Conservation (phyloP, 345 rosid species). For the Boechera divaricarpa region DNA sequence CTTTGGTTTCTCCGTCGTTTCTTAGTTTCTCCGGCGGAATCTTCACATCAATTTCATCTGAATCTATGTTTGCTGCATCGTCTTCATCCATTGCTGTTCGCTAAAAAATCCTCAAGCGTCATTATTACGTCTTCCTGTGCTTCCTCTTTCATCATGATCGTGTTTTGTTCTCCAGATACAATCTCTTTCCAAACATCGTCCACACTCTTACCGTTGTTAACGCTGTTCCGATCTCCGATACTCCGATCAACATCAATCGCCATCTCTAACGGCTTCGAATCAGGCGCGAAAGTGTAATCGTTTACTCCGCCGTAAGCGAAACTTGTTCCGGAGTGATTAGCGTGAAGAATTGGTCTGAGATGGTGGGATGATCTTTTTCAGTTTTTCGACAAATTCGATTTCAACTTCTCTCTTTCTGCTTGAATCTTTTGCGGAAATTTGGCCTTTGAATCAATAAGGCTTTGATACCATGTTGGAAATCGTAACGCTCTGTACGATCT, state of each 20-base stretch:
- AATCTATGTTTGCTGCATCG: neutral
- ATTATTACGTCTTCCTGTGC: conserved; percentile 51
- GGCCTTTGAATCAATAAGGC: too few species aligned
- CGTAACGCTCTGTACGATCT: too few species aligned
- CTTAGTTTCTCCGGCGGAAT: conserved; percentile 53
- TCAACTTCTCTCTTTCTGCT: too few species aligned
- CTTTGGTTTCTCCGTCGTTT: conserved; percentile 46
- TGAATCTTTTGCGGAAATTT: too few species aligned
- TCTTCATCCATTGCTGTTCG: conserved; percentile 55
- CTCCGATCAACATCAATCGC: conserved; percentile 35
- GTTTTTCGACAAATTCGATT: too few species aligned
- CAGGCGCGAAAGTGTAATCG: conserved; percentile 23
- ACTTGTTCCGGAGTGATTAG: conserved; percentile 39
- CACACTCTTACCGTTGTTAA: conserved; percentile 48
- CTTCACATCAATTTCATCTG: conserved; percentile 47
- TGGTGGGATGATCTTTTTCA: conserved; percentile 26
- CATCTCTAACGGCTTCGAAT: conserved; percentile 10
- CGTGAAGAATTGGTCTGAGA: conserved; percentile 28
- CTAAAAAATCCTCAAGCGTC: conserved; percentile 91
- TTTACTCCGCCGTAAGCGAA: conserved; percentile 8
- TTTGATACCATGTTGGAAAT: too few species aligned
- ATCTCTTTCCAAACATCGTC: conserved; percentile 97
- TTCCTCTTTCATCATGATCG: conserved; percentile 68
- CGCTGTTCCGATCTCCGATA: conserved; percentile 33
- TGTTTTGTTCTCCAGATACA: conserved; percentile 64